Base-by-base conservation (phyloP, 768 basidiomycete genomes). In the Leucosporidium creatinivorum region DNA sequence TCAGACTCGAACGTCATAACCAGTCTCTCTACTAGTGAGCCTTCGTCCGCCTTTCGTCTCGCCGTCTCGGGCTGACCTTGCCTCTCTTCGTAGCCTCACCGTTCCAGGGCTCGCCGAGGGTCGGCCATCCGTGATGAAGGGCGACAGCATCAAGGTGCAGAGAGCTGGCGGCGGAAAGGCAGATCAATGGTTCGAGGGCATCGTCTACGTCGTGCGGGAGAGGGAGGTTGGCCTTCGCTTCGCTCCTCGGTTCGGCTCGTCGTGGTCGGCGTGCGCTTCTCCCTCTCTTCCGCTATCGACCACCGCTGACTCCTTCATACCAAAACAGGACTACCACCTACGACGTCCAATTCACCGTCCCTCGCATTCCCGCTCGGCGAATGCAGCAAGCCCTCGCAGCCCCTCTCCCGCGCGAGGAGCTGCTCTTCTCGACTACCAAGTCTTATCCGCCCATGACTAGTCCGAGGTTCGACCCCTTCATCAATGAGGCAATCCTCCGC, bases 21-120 rank as follows among this genome's bases (percentile, higher is more conserved):
- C 26, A 26, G 6, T 28, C 26, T 2, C 39, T 44, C 52, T 54
- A 54, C 26, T 54, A 26, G 52, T 54, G 52, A 54, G 39, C 39
- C 3, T 13, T 44, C 39, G 15, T 10, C 13, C 15, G 15, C 39
- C 39, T 9, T 17, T 13, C 15, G 8, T 17, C 39, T 33, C 33
- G 33, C 8, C 39, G 3, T 44, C 39, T 44, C 39, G 6, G 2
- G 10, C 39, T 44, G 25, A 54, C 15, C 15, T 26, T 54, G 3
- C 25, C 26, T 25, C 23, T 3, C 52, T n/a, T 54, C 52, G 28
- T 7, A 54, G 52, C 48, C 56, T 58, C 49, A 7, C 30, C n/a
- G 66, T 67, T 17, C 49, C 48, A 23, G 66, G 66, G 1, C 51
- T 67, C 26, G 66, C 66, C 26, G 66, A 67, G 51, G 63, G 63